These are phyloP conservation scores for Lactarius trivialis DNA, from an alignment of 768 basidiomycete genomes.

Conservation along the genomic window DNA sequence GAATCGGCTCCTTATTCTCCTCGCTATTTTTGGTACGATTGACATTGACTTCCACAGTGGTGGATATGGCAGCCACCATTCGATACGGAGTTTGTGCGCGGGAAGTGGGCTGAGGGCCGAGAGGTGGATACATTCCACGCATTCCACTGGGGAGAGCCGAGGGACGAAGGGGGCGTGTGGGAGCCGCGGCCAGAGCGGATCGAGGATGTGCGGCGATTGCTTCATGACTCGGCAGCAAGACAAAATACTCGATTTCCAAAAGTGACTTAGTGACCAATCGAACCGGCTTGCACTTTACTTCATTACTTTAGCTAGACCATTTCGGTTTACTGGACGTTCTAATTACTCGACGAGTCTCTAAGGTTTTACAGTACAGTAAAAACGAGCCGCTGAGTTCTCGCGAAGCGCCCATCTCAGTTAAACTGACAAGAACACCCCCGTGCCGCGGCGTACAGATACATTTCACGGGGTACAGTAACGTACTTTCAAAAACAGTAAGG, in stretches of 20 bases:
- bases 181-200: slow-evolving; percentile 32
- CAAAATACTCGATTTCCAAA: slow-evolving; percentile 31
- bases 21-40: neutral
- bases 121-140: slow-evolving; percentile 49
- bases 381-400: slow-evolving; percentile 14
- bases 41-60: slow-evolving; percentile 29
- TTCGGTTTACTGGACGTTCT: neutral
- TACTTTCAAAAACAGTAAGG: slow-evolving; percentile 10
- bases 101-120: slow-evolving; percentile 39
- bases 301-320: neutral
- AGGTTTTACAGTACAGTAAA: neutral
- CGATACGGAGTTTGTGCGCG: slow-evolving; percentile 40
- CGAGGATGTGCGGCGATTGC: slow-evolving; percentile 33
- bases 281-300: neutral
- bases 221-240: slow-evolving; percentile 35
- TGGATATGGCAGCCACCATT: slow-evolving; percentile 45
- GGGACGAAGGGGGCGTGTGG: slow-evolving; percentile 31
- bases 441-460: slow-evolving; percentile 3
- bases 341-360: neutral
- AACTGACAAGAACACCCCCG: neutral
- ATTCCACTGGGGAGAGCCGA: slow-evolving; percentile 43
- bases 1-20: slow-evolving; percentile 11
- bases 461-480: neutral
- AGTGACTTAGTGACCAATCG: neutral
- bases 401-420: slow-evolving; percentile 3